Conservation (phyloP, 352 stramenopile genomes). For the Globisporangium paddicum region DNA sequence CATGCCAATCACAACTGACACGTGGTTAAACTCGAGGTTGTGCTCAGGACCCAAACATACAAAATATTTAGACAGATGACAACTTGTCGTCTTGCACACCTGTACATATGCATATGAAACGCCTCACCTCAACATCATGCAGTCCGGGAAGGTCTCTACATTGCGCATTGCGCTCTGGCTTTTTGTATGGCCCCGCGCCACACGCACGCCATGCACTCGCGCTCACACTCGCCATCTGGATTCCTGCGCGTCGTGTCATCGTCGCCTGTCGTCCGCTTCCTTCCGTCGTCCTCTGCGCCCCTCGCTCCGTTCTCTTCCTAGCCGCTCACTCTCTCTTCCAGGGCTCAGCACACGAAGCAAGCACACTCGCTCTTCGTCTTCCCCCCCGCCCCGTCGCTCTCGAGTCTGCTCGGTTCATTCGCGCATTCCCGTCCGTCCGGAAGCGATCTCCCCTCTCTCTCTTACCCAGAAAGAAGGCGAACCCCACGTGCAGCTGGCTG, state of each 20-base stretch:
- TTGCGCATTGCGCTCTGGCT: slow-evolving; percentile 1
- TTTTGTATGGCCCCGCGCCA: background rate
- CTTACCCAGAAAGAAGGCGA: background rate
- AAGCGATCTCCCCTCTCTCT: background rate
- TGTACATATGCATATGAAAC: background rate
- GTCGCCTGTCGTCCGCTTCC: background rate
- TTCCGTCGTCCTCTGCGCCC: too few relatives aligned
- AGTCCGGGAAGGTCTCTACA: background rate
- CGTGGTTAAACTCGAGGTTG: background rate
- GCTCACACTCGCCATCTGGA: slow-evolving; percentile 2
- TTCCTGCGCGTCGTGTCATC: background rate
- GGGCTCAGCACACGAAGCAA: slow-evolving; percentile 15
- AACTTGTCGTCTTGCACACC: background rate
- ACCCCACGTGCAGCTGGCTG: background rate
- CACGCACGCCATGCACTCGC: background rate
- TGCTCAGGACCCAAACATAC: background rate
- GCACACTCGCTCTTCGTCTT: background rate
- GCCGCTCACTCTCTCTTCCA: slow-evolving; percentile 19
- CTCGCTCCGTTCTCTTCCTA: background rate
- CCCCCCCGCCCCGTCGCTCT: background rate
- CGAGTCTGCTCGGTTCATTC: background rate
- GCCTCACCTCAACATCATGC: background rate
- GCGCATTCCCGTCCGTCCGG: slow-evolving; percentile 3
- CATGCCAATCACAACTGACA: background rate
- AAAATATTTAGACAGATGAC: too few relatives aligned